Conservation (phyloP, 345 rosid species). For the Trapa incisa region DNA sequence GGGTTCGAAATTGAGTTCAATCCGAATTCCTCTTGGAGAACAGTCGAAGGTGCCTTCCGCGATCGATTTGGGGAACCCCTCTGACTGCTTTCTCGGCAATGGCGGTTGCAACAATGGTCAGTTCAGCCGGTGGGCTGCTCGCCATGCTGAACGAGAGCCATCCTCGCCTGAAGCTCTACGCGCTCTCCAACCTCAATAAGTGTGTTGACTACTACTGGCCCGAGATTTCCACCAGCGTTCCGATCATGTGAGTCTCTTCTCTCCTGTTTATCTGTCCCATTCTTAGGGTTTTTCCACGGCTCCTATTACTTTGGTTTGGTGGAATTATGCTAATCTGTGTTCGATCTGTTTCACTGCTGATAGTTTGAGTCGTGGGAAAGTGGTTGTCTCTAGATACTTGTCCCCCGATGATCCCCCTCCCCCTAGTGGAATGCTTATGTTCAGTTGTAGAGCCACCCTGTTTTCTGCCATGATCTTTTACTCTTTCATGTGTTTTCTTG, state of each 20-base stretch:
- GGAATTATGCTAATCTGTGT: not conserved
- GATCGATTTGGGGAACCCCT: not conserved
- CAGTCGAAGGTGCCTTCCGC: not conserved
- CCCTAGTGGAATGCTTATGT: not conserved
- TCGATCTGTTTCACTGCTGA: not conserved
- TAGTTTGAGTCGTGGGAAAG: not conserved
- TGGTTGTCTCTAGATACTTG: not conserved
- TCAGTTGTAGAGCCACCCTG: not conserved
- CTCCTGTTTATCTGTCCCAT: not conserved
- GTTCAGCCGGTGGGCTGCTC: conserved; percentile 83
- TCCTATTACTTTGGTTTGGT: not conserved
- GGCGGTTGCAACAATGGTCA: conserved; percentile 66
- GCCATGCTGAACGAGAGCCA: conserved; percentile 94
- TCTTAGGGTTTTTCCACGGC: not conserved
- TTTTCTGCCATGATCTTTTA: not conserved
- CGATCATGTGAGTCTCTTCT: conserved; percentile 50
- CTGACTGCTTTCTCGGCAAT: conserved; percentile 9
- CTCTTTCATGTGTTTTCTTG: not conserved
- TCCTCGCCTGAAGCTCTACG: conserved; percentile 76
- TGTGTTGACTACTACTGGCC: conserved; percentile 95
- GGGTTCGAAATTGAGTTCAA: conserved; percentile 6
- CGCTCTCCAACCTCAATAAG: conserved; percentile 72
- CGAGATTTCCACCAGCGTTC: conserved; percentile 97
- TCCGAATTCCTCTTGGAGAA: not conserved
- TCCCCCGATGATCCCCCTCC: not conserved